Evolutionary conservation across 78 protist species (phyloP).

Genomic region (Chrysochromulina parva): DNA sequence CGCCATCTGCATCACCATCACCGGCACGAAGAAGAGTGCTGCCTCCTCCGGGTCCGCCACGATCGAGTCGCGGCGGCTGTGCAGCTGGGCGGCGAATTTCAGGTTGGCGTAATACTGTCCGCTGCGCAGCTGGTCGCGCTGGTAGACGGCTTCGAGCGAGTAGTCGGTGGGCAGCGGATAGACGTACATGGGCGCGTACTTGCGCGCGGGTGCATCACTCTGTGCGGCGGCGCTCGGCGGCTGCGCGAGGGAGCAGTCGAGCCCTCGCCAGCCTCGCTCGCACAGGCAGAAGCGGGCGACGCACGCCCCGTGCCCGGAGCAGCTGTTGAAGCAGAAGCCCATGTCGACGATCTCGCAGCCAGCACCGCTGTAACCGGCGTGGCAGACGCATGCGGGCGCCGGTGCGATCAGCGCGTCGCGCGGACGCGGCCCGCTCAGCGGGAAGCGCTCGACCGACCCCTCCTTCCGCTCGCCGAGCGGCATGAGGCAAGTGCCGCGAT

Average conservation of each 20-base stretch:
- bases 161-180: conserved; percentile 4
- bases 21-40: conserved; percentile 27
- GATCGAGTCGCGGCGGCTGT: not conserved
- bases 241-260: not conserved
- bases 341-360: not conserved
- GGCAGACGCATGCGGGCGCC: not conserved
- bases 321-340: not conserved
- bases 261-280: not conserved
- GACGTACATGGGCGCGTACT: not conserved
- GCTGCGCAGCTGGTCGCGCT: conserved; percentile 12
- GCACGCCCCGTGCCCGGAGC: conserved; percentile 9
- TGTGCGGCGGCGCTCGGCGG: not conserved
- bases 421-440: not conserved
- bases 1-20: conserved; percentile 22
- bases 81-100: not conserved
- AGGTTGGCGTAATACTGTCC: conserved; percentile 30
- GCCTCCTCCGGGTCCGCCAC: not conserved
- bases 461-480: not conserved
- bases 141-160: conserved; percentile 3
- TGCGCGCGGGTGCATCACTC: not conserved
- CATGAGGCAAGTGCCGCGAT: conserved; percentile 13
- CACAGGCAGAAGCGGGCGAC: conserved; percentile 17
- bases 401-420: not conserved
- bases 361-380: not conserved
- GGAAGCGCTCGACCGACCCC: not conserved